These are phyloP conservation scores for Plenodomus tracheiphilus DNA, from an alignment of 2,329 filamentous ascomycete genomes.

Conservation along the genomic window DNA sequence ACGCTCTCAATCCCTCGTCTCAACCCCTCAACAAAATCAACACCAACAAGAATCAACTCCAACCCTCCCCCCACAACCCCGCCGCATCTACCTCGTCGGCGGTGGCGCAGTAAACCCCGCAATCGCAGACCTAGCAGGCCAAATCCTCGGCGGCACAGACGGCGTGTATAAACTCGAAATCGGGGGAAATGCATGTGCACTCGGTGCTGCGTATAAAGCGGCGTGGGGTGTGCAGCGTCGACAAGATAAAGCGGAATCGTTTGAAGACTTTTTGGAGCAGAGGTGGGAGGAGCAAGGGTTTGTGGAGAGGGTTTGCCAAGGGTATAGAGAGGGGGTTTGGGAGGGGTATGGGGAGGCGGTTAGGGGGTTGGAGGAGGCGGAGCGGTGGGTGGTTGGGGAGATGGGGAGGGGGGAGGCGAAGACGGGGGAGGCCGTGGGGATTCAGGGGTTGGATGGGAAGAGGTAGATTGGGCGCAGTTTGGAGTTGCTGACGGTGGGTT, in stretches of 20 bases:
- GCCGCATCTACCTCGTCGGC: conserved; percentile 90
- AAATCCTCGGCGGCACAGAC: conserved; percentile 85
- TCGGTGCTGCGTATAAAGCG: conserved; percentile 94
- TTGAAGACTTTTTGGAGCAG: conserved; percentile 82
- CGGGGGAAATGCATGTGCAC: conserved; percentile 90
- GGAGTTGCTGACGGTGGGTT: neutral
- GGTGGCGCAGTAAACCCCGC: conserved; percentile 88
- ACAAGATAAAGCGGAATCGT: conserved; percentile 69
- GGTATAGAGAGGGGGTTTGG: conserved; percentile 76
- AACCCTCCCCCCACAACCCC: conserved; percentile 79
- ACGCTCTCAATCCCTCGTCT: conserved; percentile 76
- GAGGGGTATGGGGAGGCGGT: conserved; percentile 77
- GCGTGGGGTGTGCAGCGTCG: conserved; percentile 83
- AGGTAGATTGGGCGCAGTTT: neutral
- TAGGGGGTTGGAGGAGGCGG: conserved; percentile 76
- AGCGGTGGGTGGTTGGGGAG: conserved; percentile 45
- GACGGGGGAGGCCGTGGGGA: conserved; percentile 3
- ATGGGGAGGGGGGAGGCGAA: neutral
- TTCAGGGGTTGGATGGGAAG: conserved; percentile 6
- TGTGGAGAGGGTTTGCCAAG: conserved; percentile 78
- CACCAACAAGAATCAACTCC: no score
- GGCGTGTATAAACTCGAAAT: conserved; percentile 94
- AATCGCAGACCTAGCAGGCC: conserved; percentile 80
- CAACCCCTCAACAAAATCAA: no score
- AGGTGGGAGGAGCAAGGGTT: conserved; percentile 86